Base-by-base conservation (phyloP, 805 yeast species). In the Teunomyces panamensis region DNA sequence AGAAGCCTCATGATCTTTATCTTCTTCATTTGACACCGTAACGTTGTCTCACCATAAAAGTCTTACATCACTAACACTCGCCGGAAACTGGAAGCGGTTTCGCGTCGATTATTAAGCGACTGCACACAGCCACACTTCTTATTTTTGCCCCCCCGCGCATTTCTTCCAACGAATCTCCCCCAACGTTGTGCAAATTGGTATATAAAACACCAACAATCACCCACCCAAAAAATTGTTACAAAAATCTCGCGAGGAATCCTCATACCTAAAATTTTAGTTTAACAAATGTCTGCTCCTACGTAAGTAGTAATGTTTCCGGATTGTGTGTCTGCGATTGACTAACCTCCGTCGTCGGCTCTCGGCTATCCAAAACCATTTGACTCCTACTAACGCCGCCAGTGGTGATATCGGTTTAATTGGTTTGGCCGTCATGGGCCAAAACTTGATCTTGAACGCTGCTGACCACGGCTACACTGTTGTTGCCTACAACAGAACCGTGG, bases 381-480 rank as follows among this genome's bases (percentile, higher is more conserved):
- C 30, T 7, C 16, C 67, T 66, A 37, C 41, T 37, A 65, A 61
- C 66, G 52, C 45, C 17, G 30, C 57, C 60, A 83, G 88, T 69
- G 94, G 92, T 80, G 99, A 92, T 85, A 84, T 92, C 73, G 99
- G 97, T 75, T 88, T 92, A 72, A 91, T 94, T 68, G 99, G 99
- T 71, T 83, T 92, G 82, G 99, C 99, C 86, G 99, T 92, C 60
- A 92, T 92, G 99, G 99, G 99, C 75, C 96, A 88, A 81, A 92
- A 92, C 83, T 79, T 92, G 81, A 89, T 92, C 71, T 81, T 92
- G 59, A 92, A 92, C 75, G 96, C 95, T 66, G 99, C 99, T 60
- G 99, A 92, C 81, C 96, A 92, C 78, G 97, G 97, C 50, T 92
- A 82, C 81, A 89, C 96, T 57, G 98, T 94, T 63, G 96, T 89